phyloP scores from a whole-genome alignment of 2,329 filamentous ascomycete species.

The Arthroderma uncinatum region DNA sequence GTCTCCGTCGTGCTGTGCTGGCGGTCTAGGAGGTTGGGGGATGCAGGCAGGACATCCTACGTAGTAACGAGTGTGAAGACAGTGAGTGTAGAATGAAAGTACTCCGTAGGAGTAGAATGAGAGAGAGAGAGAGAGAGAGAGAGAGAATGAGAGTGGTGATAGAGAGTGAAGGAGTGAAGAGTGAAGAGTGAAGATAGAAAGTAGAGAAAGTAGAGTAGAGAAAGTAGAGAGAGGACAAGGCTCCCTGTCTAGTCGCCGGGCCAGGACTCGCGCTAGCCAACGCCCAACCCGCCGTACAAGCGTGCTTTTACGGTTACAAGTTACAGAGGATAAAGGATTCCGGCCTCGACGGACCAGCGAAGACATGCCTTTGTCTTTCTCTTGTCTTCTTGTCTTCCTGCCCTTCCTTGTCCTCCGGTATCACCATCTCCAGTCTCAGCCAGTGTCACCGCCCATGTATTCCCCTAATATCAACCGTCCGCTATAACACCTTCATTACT shows the following conservation, averaged over 20 bases:
- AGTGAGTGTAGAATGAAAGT: too few species aligned
- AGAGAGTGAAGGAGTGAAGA: constrained; percentile 9
- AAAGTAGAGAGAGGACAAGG: constrained; percentile 9
- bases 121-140: constrained; percentile 8
- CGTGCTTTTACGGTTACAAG: background rate
- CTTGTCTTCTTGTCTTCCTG: background rate
- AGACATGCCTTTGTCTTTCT: background rate
- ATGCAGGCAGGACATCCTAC: constrained; percentile 16
- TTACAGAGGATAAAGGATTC: background rate
- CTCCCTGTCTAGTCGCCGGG: constrained; percentile 3
- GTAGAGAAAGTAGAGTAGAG: background rate
- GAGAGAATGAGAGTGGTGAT: constrained; percentile 4
- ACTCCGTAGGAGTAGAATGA: constrained; percentile 7
- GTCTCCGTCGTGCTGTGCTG: background rate
- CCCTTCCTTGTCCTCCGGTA: background rate
- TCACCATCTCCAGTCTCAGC: background rate
- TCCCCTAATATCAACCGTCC: background rate
- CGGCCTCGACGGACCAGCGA: too few species aligned
- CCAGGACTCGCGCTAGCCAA: background rate
- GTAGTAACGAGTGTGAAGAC: too few species aligned
- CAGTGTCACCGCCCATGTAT: background rate
- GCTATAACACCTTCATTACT: background rate
- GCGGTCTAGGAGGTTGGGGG: constrained; percentile 17
- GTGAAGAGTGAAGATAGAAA: background rate
- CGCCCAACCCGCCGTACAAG: background rate